Percentiles rank a stretch among this genome's conserved stretches.
These are phyloP conservation scores for Inga leiocalycina DNA, from an alignment of 306 rosid species.

Conservation along the genomic window DNA sequence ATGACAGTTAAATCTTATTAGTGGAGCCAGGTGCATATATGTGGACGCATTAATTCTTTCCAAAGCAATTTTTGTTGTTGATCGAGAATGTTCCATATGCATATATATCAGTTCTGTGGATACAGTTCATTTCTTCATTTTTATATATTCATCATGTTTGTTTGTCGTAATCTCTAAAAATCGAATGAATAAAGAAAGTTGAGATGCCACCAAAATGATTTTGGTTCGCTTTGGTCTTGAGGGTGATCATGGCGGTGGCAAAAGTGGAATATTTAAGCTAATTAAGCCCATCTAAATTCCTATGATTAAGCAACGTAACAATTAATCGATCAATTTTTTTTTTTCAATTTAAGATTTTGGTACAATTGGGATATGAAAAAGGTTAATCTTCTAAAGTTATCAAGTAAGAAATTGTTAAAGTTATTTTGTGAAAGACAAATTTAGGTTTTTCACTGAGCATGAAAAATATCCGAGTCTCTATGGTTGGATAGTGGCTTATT, in stretches of 20 bases:
- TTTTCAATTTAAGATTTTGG: not conserved
- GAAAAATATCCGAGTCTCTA: not conserved
- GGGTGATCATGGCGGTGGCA: not conserved
- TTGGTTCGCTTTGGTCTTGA: not conserved
- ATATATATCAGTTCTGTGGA: not conserved
- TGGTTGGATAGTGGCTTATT: not conserved
- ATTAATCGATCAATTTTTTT: too few species aligned
- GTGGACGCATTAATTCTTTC: not conserved
- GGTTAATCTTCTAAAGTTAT: not conserved
- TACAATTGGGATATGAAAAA: not conserved
- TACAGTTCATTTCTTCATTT: not conserved
- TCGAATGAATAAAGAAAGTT: not conserved
- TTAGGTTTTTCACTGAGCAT: not conserved
- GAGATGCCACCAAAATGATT: not conserved
- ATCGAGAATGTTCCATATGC: not conserved
- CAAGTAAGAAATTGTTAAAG: not conserved
- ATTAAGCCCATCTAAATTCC: not conserved
- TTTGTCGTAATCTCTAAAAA: not conserved
- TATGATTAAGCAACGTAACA: not conserved
- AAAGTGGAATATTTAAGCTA: not conserved
- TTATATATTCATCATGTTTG: not conserved
- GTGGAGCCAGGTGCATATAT: not conserved
- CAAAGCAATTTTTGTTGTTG: not conserved
- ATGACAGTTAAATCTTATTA: not conserved
- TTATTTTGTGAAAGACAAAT: not conserved